Conservation (phyloP, 2,329 filamentous ascomycete genomes). For the Cladobotryum mycophilum region DNA sequence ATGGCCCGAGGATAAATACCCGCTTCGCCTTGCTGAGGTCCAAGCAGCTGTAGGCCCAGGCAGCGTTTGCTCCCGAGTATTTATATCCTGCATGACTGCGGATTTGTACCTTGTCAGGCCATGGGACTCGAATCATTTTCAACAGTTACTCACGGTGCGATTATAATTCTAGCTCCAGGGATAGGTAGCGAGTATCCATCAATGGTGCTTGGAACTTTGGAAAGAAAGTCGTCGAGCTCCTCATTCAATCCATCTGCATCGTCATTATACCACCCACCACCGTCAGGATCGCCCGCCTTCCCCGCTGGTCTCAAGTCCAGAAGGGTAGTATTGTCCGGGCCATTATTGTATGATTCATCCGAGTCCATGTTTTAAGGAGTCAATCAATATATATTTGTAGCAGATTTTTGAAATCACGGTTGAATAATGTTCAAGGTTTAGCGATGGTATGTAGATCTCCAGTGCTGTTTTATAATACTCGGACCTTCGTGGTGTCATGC, state of each 20-base stretch:
- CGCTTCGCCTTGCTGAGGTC: constrained; percentile 78
- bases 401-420: no score
- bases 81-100: constrained; percentile 84
- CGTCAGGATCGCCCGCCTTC: constrained; percentile 61
- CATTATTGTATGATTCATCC: no score
- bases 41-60: constrained; percentile 87
- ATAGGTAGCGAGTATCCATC: constrained; percentile 58
- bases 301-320: constrained; percentile 45
- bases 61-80: constrained; percentile 87
- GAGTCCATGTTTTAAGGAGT: no score
- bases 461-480: no score
- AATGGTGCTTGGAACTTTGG: constrained; percentile 59
- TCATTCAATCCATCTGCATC: constrained; percentile 51
- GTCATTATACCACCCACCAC: constrained; percentile 65
- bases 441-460: no score
- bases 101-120: not conserved
- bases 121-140: not conserved
- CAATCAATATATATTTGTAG: no score
- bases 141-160: constrained; percentile 87
- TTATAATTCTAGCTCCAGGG: constrained; percentile 71
- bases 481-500: constrained; percentile 11
- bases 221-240: constrained; percentile 72
- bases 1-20: constrained; percentile 87
- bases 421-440: no score
- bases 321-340: constrained; percentile 1